Conservation (phyloP, 768 basidiomycete genomes). For the Termitomyces sp. region DNA sequence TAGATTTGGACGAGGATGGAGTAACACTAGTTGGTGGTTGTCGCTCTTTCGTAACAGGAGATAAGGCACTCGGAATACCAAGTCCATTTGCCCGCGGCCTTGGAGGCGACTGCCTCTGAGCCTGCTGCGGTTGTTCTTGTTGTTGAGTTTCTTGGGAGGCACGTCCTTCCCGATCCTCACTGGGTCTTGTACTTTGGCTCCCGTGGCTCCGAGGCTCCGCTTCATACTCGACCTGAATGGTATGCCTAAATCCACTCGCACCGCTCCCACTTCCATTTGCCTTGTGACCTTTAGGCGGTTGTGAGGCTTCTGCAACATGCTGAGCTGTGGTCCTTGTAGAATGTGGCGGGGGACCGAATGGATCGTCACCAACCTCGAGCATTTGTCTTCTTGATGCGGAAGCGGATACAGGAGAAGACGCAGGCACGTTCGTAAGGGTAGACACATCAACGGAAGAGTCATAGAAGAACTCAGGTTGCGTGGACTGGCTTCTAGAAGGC, state of each 20-base stretch:
- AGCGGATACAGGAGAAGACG: slow-evolving; percentile 23
- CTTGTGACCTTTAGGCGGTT: slow-evolving; percentile 39
- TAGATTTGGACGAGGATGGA: slow-evolving; percentile 22
- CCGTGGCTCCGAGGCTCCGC: slow-evolving; percentile 33
- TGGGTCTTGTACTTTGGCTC: slow-evolving; percentile 24
- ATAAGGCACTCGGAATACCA: slow-evolving; percentile 3
- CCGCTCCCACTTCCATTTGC: slow-evolving; percentile 37
- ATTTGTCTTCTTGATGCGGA: slow-evolving; percentile 21
- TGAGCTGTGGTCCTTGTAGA: slow-evolving; percentile 6
- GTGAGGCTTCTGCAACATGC: slow-evolving; percentile 8
- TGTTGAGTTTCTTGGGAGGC: neutral
- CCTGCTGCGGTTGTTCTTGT: neutral
- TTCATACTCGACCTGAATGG: slow-evolving; percentile 95
- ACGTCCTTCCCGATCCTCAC: slow-evolving; percentile 23
- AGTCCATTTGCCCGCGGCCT: neutral
- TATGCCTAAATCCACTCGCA: slow-evolving; percentile 62
- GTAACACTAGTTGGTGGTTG: slow-evolving; percentile 17
- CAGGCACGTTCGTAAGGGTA: slow-evolving; percentile 19
- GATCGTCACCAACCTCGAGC: slow-evolving; percentile 57
- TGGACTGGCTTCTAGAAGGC: slow-evolving; percentile 41
- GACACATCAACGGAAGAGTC: slow-evolving; percentile 65
- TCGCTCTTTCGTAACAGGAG: slow-evolving; percentile 23
- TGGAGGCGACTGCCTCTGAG: neutral
- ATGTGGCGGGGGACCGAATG: slow-evolving; percentile 54
- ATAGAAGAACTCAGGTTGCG: slow-evolving; percentile 72